Evolutionary conservation across 192 early-diverging fungal species (phyloP), one percentile per base, ranked within the genome.

Genomic region (Rhizoclosmatium sp.): DNA sequence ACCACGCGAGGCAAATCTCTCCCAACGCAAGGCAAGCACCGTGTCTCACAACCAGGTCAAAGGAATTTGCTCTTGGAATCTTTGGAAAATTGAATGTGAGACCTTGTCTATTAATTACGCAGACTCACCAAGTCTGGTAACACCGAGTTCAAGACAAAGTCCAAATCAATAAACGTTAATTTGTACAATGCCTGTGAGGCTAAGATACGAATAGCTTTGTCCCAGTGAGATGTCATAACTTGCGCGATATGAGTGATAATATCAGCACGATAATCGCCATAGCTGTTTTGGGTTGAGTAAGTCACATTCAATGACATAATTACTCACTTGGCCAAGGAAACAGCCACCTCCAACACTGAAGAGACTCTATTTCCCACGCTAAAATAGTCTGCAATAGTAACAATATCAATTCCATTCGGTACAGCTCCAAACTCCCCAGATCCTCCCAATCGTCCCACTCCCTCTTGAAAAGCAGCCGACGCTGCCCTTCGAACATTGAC

Each of bases 381-480:
- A 83, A 96, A 97, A 83, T 96, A 99, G 82, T 99, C 97, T 0
- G 96, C 96, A 41, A 89, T 85, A 59, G 93, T 94, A 51, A 98
- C 89, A 70, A 99, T 93, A 4, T 94, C 89, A 71, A 99, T 97
- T 0, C 98, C 98, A 82, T 95, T 93, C 40, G 98, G 95, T 69
- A 99, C 54, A 44, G 59, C 76, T n/a, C 16, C 60, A 88, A 92
- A 91, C 82, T 92, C 65, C 31, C 70, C 78, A 62, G 39, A 46
- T 21, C 59, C 67, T 2, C 78, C 78, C 42, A 80, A 91, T 45
- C 98, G 87, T 3, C 98, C 98, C 64, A 97, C 98, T 79, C 97
- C 95, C 76, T 99, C 98, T 83, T 99, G 98, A 82, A 97, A 98
- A 3, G 98, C 98, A 4, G 98, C 98, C 81, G 93, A 93, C 39